A percentile compares a stretch with the other conserved stretches of the same genome.
These are phyloP conservation scores for Gossypium laxum DNA, from an alignment of 441 rosid species.

Conservation along the genomic window DNA sequence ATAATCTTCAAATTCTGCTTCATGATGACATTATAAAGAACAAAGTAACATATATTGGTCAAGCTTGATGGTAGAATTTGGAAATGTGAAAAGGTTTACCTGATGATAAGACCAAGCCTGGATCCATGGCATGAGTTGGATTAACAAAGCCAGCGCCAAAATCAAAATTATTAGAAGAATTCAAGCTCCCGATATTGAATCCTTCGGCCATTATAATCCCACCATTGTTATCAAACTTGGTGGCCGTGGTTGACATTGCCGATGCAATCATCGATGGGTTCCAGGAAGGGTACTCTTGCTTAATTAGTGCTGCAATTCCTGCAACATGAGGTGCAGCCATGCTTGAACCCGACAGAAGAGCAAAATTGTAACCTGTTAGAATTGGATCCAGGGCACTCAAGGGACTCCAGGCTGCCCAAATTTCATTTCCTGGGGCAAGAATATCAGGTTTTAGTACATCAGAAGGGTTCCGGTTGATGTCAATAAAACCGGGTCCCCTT, in stretches of 20 bases:
- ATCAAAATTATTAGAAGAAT: conserved; percentile 54
- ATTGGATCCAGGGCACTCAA: conserved; percentile 48
- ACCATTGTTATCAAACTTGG: conserved; percentile 40
- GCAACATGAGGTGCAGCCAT: conserved; percentile 82
- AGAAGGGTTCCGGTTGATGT: conserved; percentile 23
- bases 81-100: conserved; percentile 25
- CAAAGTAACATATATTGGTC: background rate
- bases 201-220: conserved; percentile 49
- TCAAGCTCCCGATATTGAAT: conserved; percentile 23
- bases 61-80: conserved; percentile 1
- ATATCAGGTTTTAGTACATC: conserved; percentile 60
- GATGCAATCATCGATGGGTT: conserved; percentile 76
- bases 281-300: conserved; percentile 66
- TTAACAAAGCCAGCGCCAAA: conserved; percentile 63
- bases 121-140: conserved; percentile 61
- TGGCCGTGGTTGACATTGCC: conserved; percentile 70
- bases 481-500: conserved; percentile 49
- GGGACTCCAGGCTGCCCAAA: conserved; percentile 75
- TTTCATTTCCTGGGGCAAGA: conserved; percentile 60
- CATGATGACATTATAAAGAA: background rate
- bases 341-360: conserved; percentile 79
- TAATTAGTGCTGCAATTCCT: conserved; percentile 68
- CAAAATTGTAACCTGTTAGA: conserved; percentile 58
- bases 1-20: conserved; percentile 9
- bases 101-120: conserved; percentile 62